These are phyloP conservation scores for Pythium sukuiense DNA, from an alignment of 352 stramenopile species.

Conservation along the genomic window DNA sequence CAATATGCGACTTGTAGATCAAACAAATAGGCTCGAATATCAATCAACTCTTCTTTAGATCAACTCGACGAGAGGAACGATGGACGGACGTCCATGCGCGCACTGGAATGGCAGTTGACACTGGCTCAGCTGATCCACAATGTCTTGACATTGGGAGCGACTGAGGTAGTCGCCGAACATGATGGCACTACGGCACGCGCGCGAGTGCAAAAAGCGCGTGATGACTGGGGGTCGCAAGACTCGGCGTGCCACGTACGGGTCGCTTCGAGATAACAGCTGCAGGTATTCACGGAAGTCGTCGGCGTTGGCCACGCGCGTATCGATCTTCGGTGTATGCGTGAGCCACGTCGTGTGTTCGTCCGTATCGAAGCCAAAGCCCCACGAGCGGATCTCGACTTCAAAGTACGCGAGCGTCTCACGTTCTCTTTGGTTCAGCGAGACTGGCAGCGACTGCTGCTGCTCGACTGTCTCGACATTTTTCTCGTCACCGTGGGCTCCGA, in stretches of 20 bases:
- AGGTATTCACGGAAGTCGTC: slow-evolving; percentile 89
- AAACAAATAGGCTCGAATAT: slow-evolving; percentile 14
- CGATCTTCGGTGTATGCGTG: slow-evolving; percentile 59
- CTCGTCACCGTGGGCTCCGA: slow-evolving; percentile 50
- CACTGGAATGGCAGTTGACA: slow-evolving; percentile 91
- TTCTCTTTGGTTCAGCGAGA: slow-evolving; percentile 66
- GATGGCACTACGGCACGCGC: slow-evolving; percentile 89
- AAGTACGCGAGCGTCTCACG: slow-evolving; percentile 40
- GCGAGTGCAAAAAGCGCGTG: slow-evolving; percentile 82
- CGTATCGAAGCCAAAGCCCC: slow-evolving; percentile 77
- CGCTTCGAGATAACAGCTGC: slow-evolving; percentile 46
- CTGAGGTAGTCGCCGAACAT: slow-evolving; percentile 92
- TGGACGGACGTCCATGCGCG: slow-evolving; percentile 86
- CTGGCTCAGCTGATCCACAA: slow-evolving; percentile 69
- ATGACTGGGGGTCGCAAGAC: slow-evolving; percentile 67
- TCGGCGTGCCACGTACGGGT: slow-evolving; percentile 19
- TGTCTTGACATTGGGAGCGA: slow-evolving; percentile 56
- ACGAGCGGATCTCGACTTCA: slow-evolving; percentile 59
- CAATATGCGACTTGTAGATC: background rate
- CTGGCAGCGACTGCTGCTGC: slow-evolving; percentile 44
- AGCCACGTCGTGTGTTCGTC: slow-evolving; percentile 30
- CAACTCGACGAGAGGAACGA: slow-evolving; percentile 86
- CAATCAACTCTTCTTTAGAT: background rate
- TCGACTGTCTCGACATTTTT: slow-evolving; percentile 54
- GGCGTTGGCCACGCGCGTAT: slow-evolving; percentile 55